Base-by-base conservation (phyloP, 2,329 filamentous ascomycete genomes). In the Colletotrichum viniferum region DNA sequence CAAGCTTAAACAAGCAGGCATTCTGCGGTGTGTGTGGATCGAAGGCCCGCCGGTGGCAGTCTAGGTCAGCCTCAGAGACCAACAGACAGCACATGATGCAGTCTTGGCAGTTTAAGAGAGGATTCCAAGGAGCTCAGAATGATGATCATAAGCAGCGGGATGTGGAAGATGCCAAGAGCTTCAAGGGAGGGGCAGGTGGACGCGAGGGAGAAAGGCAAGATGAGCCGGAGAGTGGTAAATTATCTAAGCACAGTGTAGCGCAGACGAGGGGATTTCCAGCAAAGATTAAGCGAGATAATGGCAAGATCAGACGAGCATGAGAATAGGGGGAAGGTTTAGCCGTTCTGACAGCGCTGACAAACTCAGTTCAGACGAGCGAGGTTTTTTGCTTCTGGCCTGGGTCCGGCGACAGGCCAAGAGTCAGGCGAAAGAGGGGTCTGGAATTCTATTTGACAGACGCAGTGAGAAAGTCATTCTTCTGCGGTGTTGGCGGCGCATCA, bases 11-110 rank as follows among this genome's bases (percentile, higher is more conserved):
- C 68, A 28, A 38, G 30, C 24, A 70, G 58, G 66, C 71, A 64
- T 70, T 26, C 16, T 56, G 58, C 58, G 24, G 58, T 73, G 71
- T 64, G 71, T 64, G 71, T 69, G 60, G 71, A 64, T 66, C 62
- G 43, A 70, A 63, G 66, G 34, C 66, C 66, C 66, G 43, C 58
- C n/a, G 66, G 13, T 14, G 12, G 58, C 26, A 56, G 21, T 36
- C 48, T 21, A 60, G 58, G n/a, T 70, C 66, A 52, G 48, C 71
- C 58, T 70, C 66, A 30, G 58, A 71, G 58, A 66, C 72, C 60
- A 71, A 52, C 52, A 61, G 13, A 65, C 72, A 74, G 21, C 67
- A 74, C 60, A 71, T 65, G 61, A 71, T 74, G 68, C 72, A 74
- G 67, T 34, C 72, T 74, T 74, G 72, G 72, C 72, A 16, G 72